A percentile compares a stretch with the other conserved stretches of the same genome.
Evolutionary conservation across 2,329 filamentous ascomycete species (phyloP).

Genomic region (Amauroascus niger): DNA sequence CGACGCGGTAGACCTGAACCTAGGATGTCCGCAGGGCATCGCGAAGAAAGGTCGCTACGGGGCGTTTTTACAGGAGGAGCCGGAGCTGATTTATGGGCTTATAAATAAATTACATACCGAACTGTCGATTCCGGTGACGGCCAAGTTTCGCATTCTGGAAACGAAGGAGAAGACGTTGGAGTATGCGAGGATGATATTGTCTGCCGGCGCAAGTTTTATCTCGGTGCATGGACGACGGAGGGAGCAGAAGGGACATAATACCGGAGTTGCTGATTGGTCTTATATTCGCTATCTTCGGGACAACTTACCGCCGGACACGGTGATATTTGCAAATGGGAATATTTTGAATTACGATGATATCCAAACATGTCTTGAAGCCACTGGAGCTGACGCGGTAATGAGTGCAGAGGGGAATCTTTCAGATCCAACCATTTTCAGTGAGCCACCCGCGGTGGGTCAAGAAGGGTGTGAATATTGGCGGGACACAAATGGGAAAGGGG

Average conservation of each 20-base stretch:
- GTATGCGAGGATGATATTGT: slow-evolving; percentile 79
- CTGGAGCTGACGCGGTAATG: slow-evolving; percentile 89
- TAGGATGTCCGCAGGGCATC: slow-evolving; percentile 94
- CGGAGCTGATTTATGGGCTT: slow-evolving; percentile 68
- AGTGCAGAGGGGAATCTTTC: slow-evolving; percentile 90
- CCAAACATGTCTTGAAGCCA: slow-evolving; percentile 64
- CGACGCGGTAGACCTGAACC: slow-evolving; percentile 89
- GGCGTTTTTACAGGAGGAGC: slow-evolving; percentile 89
- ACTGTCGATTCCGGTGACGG: slow-evolving; percentile 75
- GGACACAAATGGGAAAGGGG: slow-evolving; percentile 65
- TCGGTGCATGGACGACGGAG: slow-evolving; percentile 81
- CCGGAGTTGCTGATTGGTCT: slow-evolving; percentile 86
- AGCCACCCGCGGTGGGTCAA: slow-evolving; percentile 52
- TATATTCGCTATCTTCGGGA: slow-evolving; percentile 73
- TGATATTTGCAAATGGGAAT: slow-evolving; percentile 95
- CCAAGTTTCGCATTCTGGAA: slow-evolving; percentile 86
- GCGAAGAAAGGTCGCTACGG: slow-evolving; percentile 85
- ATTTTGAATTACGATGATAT: slow-evolving; percentile 73
- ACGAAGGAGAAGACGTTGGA: slow-evolving; percentile 75
- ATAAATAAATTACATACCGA: slow-evolving; percentile 73
- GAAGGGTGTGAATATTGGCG: slow-evolving; percentile 80
- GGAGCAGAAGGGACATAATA: slow-evolving; percentile 94
- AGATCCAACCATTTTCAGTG: slow-evolving; percentile 77
- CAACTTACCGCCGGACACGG: slow-evolving; percentile 72
- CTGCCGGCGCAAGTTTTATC: slow-evolving; percentile 81